phyloP scores from a whole-genome alignment of 371 early-diverging fungal species.

The Coemansia sp. region DNA sequence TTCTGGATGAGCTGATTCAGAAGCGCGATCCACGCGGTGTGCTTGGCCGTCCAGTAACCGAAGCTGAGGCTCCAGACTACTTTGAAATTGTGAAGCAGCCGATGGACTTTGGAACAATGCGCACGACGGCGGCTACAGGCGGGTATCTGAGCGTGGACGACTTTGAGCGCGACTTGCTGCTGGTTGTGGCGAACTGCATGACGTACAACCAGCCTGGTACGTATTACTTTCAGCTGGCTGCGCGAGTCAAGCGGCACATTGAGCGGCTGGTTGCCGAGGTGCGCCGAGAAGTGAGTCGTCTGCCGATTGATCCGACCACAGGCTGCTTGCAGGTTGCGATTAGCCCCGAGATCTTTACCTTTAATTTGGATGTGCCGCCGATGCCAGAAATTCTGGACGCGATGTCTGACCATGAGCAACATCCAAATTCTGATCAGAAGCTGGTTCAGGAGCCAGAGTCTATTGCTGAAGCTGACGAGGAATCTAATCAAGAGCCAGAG shows the following conservation, averaged over 20 bases:
- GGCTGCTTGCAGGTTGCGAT: conserved; percentile 25
- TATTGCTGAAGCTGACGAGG: neutral
- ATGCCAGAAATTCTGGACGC: neutral
- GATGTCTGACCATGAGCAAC: neutral
- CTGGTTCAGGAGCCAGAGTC: neutral
- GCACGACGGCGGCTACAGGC: conserved; percentile 19
- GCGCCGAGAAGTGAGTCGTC: neutral
- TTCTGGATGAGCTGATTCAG: conserved; percentile 60
- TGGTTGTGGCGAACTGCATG: conserved; percentile 57
- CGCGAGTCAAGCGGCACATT: conserved; percentile 31
- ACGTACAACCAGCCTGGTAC: conserved; percentile 59
- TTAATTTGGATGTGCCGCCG: conserved; percentile 8
- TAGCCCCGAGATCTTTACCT: conserved; percentile 30
- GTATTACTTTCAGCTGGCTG: conserved; percentile 51
- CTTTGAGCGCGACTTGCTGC: conserved; percentile 53
- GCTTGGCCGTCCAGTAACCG: conserved; percentile 71
- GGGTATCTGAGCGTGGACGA: conserved; percentile 31
- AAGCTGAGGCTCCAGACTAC: conserved; percentile 81
- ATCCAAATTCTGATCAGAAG: neutral
- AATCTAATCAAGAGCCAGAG: too few species aligned
- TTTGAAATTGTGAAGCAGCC: conserved; percentile 58
- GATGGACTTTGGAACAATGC: conserved; percentile 55
- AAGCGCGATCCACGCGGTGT: conserved; percentile 54
- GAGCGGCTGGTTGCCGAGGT: conserved; percentile 22
- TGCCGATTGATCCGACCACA: conserved; percentile 34